phyloP scores from a whole-genome alignment of 805 yeast genomes.

The Kregervanrija pseudodelftensis region DNA sequence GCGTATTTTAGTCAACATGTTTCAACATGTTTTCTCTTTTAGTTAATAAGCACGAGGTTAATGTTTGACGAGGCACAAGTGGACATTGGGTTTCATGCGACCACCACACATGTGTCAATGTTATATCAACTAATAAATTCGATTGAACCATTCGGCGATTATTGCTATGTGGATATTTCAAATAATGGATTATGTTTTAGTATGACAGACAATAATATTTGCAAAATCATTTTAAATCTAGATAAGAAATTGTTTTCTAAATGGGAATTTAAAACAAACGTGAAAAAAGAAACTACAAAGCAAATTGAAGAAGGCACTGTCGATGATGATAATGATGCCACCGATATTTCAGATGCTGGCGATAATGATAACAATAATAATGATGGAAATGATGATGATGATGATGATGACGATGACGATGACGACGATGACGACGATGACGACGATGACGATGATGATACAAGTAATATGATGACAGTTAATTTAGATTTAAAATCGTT shows the following conservation, averaged over 20 bases:
- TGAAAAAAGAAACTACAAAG: constrained; percentile 1
- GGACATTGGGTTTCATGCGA: constrained; percentile 16
- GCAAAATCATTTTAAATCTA: constrained; percentile 29
- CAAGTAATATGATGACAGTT: constrained; percentile 20
- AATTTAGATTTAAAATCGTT: constrained; percentile 40
- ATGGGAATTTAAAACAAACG: constrained; percentile 17
- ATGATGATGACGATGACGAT: constrained; percentile 10
- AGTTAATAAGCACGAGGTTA: constrained; percentile 9
- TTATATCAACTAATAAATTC: constrained; percentile 23
- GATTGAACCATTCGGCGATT: constrained; percentile 24
- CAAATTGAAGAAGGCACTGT: constrained; percentile 6
- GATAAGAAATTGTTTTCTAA: constrained; percentile 31
- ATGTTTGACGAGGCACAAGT: background rate
- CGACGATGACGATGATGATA: constrained; percentile 9
- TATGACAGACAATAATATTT: constrained; percentile 39
- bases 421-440: constrained; percentile 5
- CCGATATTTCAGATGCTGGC: constrained; percentile 7
- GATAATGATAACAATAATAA: background rate
- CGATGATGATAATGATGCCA: constrained; percentile 7
- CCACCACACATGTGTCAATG: constrained; percentile 19
- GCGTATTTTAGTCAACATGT: background rate
- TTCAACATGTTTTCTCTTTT: background rate
- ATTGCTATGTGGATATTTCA: constrained; percentile 30
- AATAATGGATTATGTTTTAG: constrained; percentile 46
- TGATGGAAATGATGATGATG: constrained; percentile 3